Base-by-base conservation (phyloP, 2,329 filamentous ascomycete genomes). In the Cladosporium sp. region DNA sequence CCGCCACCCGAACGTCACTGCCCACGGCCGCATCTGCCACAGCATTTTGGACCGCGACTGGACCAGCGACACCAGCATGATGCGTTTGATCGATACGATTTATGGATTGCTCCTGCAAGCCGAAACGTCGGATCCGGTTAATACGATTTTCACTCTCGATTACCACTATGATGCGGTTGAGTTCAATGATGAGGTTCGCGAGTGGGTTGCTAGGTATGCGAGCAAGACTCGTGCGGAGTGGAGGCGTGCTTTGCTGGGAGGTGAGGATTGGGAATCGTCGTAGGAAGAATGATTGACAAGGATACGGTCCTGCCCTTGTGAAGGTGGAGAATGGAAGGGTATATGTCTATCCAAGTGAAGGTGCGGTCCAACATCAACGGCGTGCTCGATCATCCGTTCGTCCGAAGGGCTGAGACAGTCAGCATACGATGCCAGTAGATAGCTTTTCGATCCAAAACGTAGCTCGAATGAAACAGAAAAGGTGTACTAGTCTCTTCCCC, bases 1-100 rank as follows among this genome's bases (percentile, higher is more conserved):
- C 35, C 60, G 65, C 43, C 69, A 71, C 40, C 66, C 68, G 9
- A 70, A 71, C 51, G 64, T 69, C 53, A 68, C 65, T 38, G 59
- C 62, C 32, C 65, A 69, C 32, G 67, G 66, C 7, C 56, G 61
- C 13, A 65, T 71, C 52, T 70, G 66, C 55, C 68, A 69, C 53
- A 55, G 55, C 22, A 61, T 67, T 29, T 57, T 68, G 20, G 59
- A 60, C 33, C 61, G 67, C 8, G 67, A 70, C 55, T 69, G 67
- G 67, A 67, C 64, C 2, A 59, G 59, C 2, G 64, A 69, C 41
- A 67, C 62, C 3, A 62, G 52, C 22, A 63, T 61, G 52, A 59
- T 59, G 13, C 61, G 60, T 11, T 38, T 70, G 2, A 59, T 69
- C 27, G 62, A 68, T 42, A 65, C 60, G 3, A 53, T 69, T 18